These are phyloP conservation scores for Leptographium wingfieldii DNA, from an alignment of 2,329 filamentous ascomycete genomes.

Conservation along the genomic window DNA sequence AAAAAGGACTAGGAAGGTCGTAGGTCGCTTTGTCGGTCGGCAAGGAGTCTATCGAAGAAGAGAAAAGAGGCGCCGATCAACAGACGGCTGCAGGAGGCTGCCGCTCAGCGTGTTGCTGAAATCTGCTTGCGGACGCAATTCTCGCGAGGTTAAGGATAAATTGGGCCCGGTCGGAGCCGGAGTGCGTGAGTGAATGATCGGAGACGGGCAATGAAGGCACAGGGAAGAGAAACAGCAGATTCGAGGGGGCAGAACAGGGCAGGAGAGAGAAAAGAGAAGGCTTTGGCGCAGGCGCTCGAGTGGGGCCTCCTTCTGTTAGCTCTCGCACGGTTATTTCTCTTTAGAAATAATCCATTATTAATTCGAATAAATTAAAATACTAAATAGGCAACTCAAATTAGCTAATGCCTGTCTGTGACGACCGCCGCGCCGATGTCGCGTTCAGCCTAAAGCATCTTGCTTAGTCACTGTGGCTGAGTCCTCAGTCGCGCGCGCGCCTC, in stretches of 20 bases:
- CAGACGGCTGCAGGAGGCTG: neutral
- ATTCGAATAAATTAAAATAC: too few relatives aligned
- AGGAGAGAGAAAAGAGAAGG: neutral
- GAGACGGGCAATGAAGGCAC: neutral
- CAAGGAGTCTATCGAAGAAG: neutral
- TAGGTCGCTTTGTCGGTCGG: too few relatives aligned
- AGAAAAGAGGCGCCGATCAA: neutral
- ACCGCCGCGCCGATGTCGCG: neutral
- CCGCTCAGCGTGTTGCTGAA: neutral
- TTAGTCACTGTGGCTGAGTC: neutral
- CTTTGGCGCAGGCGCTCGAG: neutral
- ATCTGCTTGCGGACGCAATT: too few relatives aligned
- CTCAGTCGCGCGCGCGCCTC: neutral
- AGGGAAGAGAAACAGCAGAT: neutral
- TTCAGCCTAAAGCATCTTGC: neutral
- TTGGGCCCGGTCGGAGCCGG: too few relatives aligned
- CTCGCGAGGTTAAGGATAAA: neutral
- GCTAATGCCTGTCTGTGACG: neutral
- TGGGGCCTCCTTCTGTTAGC: neutral
- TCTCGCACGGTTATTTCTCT: neutral
- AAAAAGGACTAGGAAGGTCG: neutral
- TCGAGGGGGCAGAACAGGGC: neutral
- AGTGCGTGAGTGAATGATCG: too few relatives aligned
- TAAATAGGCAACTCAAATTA: too few relatives aligned
- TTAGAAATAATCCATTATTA: neutral